Percentiles rank a stretch among this genome's conserved stretches.
These are phyloP conservation scores for Fusarium sp. DNA, from an alignment of 2,329 filamentous ascomycete species.

Conservation along the genomic window DNA sequence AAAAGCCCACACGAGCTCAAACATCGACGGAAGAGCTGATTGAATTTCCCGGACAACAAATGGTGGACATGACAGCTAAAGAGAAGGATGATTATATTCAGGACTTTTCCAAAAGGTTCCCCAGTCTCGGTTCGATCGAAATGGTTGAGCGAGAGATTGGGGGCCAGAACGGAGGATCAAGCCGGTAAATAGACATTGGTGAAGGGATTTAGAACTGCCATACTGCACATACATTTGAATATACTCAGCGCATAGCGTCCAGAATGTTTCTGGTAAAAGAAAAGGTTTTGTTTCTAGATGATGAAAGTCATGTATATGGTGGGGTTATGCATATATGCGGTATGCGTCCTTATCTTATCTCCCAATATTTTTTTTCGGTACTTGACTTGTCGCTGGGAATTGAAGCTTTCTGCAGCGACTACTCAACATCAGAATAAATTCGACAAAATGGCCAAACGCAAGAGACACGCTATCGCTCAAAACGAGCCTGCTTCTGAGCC, in stretches of 20 bases:
- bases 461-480: conserved; percentile 53
- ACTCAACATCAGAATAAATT: conserved; percentile 18
- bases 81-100: conserved; percentile 73
- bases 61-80: conserved; percentile 64
- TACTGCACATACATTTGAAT: conserved; percentile 40
- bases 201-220: conserved; percentile 21
- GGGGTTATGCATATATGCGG: conserved; percentile 39
- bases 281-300: background rate
- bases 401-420: conserved; percentile 9
- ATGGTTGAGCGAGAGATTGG: conserved; percentile 78
- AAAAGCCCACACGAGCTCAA: conserved; percentile 50
- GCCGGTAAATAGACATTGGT: conserved; percentile 33
- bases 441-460: conserved; percentile 59
- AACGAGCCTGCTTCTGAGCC: conserved; percentile 41
- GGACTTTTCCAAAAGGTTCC: conserved; percentile 86
- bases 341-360: conserved; percentile 50
- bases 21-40: conserved; percentile 53
- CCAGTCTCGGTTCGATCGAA: conserved; percentile 85
- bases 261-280: conserved; percentile 12
- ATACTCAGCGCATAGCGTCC: conserved; percentile 39
- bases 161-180: conserved; percentile 45
- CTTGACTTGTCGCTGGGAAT: conserved; percentile 3
- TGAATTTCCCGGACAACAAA: conserved; percentile 60
- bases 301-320: conserved; percentile 21
- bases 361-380: conserved; percentile 42